Percentiles rank a stretch among this genome's conserved stretches.
Evolutionary conservation across 192 early-diverging fungal genomes (phyloP).

Genomic region (Gigaspora rosea): DNA sequence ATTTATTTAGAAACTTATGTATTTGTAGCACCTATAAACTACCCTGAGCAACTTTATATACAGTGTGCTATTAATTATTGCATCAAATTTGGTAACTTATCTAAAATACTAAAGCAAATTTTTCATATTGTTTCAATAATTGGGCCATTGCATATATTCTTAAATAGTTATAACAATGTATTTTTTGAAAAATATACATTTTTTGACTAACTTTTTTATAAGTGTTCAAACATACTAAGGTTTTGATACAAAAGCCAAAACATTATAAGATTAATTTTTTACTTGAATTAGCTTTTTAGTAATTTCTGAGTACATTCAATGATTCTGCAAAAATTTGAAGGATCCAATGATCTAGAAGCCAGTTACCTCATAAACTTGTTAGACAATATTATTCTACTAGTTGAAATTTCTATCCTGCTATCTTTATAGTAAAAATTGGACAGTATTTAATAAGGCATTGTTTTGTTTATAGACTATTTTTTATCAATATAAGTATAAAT

Average conservation of each 20-base stretch:
- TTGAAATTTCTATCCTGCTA: slow-evolving; percentile 14
- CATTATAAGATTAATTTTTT: not conserved
- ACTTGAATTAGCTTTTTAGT: not conserved
- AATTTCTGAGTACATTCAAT: too few species aligned
- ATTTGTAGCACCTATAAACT: not conserved
- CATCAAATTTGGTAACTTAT: not conserved
- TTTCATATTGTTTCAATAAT: slow-evolving; percentile 15
- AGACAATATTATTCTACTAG: not conserved
- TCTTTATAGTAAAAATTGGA: not conserved
- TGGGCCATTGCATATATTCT: slow-evolving; percentile 11
- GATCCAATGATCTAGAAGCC: not conserved
- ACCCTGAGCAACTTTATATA: too few species aligned
- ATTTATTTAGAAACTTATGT: not conserved
- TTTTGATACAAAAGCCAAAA: not conserved
- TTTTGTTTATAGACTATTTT: slow-evolving; percentile 23
- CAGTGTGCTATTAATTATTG: not conserved
- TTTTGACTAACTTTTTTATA: slow-evolving; percentile 12
- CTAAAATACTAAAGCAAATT: slow-evolving; percentile 8
- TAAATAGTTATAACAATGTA: slow-evolving; percentile 11
- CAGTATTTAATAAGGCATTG: not conserved
- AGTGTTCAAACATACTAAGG: not conserved
- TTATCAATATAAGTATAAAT: not conserved
- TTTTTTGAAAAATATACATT: slow-evolving; percentile 1
- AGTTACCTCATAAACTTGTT: slow-evolving; percentile 2
- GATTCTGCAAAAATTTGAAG: too few species aligned